Percentiles rank a stretch among this genome's conserved stretches.
Evolutionary conservation across 2,329 filamentous ascomycete species (phyloP).

Genomic region (Penicillium verrucosum): DNA sequence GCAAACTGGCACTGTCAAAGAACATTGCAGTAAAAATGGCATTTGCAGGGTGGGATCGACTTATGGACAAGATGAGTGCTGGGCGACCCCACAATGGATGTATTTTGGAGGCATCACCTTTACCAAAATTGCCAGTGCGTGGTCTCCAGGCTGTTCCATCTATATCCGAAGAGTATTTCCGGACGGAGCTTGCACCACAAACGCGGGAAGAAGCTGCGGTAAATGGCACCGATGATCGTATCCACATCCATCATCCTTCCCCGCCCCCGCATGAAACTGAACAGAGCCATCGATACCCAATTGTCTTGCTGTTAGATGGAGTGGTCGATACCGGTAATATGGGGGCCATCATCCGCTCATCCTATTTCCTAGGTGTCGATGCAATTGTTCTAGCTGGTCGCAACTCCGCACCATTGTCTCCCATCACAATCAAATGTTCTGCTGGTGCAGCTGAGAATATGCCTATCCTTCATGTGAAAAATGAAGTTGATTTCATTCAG

Average conservation of each 20-base stretch:
- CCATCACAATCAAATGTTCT: conserved; percentile 80
- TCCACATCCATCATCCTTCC: conserved; percentile 37
- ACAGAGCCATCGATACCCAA: conserved; percentile 33
- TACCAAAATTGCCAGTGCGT: conserved; percentile 68
- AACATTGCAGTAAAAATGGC: conserved; percentile 59
- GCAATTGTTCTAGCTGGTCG: conserved; percentile 74
- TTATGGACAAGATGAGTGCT: conserved; percentile 79
- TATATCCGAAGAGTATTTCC: conserved; percentile 51
- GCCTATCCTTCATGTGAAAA: conserved; percentile 66
- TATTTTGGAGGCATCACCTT: conserved; percentile 78
- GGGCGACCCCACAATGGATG: conserved; percentile 87
- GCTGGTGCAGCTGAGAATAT: conserved; percentile 82
- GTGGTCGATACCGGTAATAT: conserved; percentile 81
- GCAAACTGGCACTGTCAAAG: conserved; percentile 39
- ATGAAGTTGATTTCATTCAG: conserved; percentile 67
- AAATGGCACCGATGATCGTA: conserved; percentile 62
- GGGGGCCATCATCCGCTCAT: conserved; percentile 82
- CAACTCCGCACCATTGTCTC: conserved; percentile 69
- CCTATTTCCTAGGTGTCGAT: conserved; percentile 85
- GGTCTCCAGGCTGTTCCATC: conserved; percentile 53
- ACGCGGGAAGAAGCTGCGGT: conserved; percentile 69
- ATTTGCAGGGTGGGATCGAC: conserved; percentile 58
- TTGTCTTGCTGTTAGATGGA: conserved; percentile 45
- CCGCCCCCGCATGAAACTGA: conserved; percentile 5
- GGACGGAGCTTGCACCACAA: conserved; percentile 62